Evolutionary conservation across 371 early-diverging fungal species (phyloP), one percentile per base, ranked within the genome.

Genomic region (Mycotypha africana): DNA sequence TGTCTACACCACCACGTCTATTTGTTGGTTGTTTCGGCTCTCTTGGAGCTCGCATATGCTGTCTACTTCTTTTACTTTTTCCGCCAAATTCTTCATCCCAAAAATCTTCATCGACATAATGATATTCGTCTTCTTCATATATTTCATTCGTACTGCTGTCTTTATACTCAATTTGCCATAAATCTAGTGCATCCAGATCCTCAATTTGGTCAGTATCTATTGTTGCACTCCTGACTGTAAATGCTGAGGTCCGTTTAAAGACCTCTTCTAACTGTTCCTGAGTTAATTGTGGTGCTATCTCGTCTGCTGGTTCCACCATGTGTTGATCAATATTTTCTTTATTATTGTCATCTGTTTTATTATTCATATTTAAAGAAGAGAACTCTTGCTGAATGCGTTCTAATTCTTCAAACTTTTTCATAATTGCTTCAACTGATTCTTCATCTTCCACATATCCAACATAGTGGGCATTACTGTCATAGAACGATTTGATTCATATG

Each of bases 381-480:
- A 86, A 72, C 64, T 93, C 91, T 47, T 75, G 70, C 58, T 92
- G 85, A 51, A 93, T 86, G 11, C 84, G 74, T 43, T 93, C 95
- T 21, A 95, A 79, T 62, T 93, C 94, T 53, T 92, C 89, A 58
- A 95, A 95, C 65, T 95, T 95, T 52, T 90, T 90, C 95, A 95
- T 95, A 47, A 95, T 95, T 5, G 90, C 88, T 46, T 89, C 93
- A 6, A 95, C 86, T 1, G 93, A 92, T 74, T 95, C 95, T 47
- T 82, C 87, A 60, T 95, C 95, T 56, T 93, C 94, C 2, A 93
- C 92, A 51, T 95, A 95, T 21, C 95, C 95, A 23, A 95, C 94
- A 78, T 92, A 95, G 50, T 88, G 85, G 14, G 86, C 82, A 63
- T 85, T 81, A 56, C 92, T 92, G 64, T 26, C 35, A 14, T 25